phyloP scores from a whole-genome alignment of 495 filamentous ascomycete species.

The Penicillium fimorum region DNA sequence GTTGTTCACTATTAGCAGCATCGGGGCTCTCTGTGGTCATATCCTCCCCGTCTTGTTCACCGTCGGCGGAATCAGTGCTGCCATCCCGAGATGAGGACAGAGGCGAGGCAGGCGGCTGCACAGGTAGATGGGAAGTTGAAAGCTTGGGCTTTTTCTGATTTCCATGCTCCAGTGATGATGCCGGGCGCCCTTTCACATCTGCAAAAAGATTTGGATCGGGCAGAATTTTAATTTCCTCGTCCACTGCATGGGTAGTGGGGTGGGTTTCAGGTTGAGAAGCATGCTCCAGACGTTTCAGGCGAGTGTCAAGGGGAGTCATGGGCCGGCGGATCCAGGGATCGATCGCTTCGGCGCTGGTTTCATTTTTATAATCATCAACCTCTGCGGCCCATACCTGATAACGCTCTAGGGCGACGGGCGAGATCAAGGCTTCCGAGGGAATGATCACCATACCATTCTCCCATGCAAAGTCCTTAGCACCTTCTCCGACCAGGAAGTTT shows the following conservation, averaged over 20 bases:
- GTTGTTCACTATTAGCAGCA: not conserved
- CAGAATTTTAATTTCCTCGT: not conserved
- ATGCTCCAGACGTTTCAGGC: slow-evolving; percentile 3
- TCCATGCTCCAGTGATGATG: not conserved
- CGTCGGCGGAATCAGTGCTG: not conserved
- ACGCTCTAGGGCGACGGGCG: slow-evolving; percentile 68
- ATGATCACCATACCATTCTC: slow-evolving; percentile 69
- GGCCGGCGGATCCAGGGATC: slow-evolving; percentile 12
- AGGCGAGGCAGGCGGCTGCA: not conserved
- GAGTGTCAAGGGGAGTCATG: not conserved
- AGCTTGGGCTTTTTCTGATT: not conserved
- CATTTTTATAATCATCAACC: slow-evolving; percentile 49
- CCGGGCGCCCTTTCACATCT: not conserved
- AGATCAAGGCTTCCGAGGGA: slow-evolving; percentile 69
- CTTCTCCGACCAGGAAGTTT: slow-evolving; percentile 82
- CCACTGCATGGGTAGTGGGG: not conserved
- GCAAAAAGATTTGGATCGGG: no score
- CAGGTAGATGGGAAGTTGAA: not conserved
- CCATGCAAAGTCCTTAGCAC: slow-evolving; percentile 80
- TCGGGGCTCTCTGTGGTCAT: no score
- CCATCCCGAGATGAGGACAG: not conserved
- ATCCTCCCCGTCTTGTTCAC: not conserved
- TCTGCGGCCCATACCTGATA: slow-evolving; percentile 77
- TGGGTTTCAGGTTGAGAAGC: not conserved
- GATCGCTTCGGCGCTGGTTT: not conserved